Evolutionary conservation across 2,329 filamentous ascomycete species (phyloP).

Genomic region (Seiridium cupressi): DNA sequence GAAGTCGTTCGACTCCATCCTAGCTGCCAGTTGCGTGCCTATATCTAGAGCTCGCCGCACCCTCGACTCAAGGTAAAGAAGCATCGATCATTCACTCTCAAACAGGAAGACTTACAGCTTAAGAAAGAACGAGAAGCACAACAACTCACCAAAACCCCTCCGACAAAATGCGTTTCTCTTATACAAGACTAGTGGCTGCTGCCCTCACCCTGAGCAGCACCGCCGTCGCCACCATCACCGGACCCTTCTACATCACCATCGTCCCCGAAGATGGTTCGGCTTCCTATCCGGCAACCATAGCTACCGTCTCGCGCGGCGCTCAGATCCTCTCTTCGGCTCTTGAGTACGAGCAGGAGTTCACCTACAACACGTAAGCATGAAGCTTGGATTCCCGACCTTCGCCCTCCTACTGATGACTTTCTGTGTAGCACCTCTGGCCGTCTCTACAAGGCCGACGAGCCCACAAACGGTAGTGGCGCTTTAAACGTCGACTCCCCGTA

Average conservation of each 20-base stretch:
- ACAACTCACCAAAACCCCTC: too few species aligned
- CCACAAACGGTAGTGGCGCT: not conserved
- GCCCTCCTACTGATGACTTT: too few species aligned
- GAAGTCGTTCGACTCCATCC: not conserved
- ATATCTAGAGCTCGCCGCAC: not conserved
- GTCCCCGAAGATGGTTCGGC: slow-evolving; percentile 1
- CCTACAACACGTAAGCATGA: not conserved
- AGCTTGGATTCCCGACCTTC: too few species aligned
- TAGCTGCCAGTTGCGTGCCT: not conserved
- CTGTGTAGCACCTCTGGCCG: not conserved
- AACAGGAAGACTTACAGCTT: not conserved
- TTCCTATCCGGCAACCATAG: slow-evolving; percentile 1
- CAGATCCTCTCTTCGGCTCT: slow-evolving; percentile 4
- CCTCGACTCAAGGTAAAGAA: not conserved
- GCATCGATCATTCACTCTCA: not conserved
- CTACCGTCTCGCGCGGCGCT: slow-evolving; percentile 1
- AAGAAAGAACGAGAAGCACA: not conserved
- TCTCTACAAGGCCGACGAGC: slow-evolving; percentile 1
- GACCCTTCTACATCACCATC: slow-evolving; percentile 3
- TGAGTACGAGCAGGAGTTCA: slow-evolving; percentile 3
- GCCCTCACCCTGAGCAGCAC: not conserved
- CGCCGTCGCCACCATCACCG: not conserved
- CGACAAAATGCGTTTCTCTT: not conserved
- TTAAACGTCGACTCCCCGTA: not conserved
- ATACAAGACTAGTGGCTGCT: not conserved